These are phyloP conservation scores for Clarireedia paspali DNA, from an alignment of 2,329 filamentous ascomycete species.

Conservation along the genomic window DNA sequence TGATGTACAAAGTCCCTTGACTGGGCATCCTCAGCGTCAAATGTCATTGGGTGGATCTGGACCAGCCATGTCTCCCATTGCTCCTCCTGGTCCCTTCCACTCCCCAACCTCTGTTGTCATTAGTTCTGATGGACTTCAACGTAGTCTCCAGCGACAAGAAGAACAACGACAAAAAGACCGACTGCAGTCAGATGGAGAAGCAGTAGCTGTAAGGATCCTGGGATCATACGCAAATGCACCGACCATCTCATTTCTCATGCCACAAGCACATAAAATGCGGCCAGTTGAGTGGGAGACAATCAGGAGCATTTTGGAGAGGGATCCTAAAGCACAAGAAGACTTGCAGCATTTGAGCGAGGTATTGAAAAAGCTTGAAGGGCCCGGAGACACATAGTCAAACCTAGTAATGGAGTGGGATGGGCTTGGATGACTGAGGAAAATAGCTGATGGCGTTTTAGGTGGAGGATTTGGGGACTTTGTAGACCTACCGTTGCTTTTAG, in stretches of 20 bases:
- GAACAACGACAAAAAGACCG: conserved; percentile 30
- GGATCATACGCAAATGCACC: conserved; percentile 53
- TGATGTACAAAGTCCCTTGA: conserved; percentile 28
- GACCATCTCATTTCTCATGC: conserved; percentile 61
- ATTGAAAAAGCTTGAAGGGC: conserved; percentile 34
- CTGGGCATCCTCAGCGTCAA: conserved; percentile 34
- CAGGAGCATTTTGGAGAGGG: conserved; percentile 35
- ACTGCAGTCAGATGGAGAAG: conserved; percentile 43
- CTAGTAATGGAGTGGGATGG: not conserved
- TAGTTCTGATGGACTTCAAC: conserved; percentile 17
- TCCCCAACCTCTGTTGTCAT: conserved; percentile 16
- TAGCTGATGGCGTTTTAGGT: not conserved
- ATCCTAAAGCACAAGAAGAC: conserved; percentile 24
- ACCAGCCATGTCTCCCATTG: conserved; percentile 44
- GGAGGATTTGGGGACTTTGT: not conserved
- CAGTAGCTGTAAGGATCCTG: conserved; percentile 54
- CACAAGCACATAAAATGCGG: conserved; percentile 60
- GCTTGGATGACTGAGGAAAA: not conserved
- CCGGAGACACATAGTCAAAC: not conserved
- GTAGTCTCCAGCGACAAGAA: conserved; percentile 32
- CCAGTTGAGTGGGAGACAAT: conserved; percentile 70
- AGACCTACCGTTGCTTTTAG: not conserved
- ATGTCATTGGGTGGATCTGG: conserved; percentile 42
- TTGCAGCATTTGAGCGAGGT: conserved; percentile 47
- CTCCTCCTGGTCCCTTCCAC: conserved; percentile 31